Evolutionary conservation across 768 basidiomycete genomes (phyloP), one percentile per base, ranked within the genome.

Genomic region (Tylopilus vinaceipallidus): DNA sequence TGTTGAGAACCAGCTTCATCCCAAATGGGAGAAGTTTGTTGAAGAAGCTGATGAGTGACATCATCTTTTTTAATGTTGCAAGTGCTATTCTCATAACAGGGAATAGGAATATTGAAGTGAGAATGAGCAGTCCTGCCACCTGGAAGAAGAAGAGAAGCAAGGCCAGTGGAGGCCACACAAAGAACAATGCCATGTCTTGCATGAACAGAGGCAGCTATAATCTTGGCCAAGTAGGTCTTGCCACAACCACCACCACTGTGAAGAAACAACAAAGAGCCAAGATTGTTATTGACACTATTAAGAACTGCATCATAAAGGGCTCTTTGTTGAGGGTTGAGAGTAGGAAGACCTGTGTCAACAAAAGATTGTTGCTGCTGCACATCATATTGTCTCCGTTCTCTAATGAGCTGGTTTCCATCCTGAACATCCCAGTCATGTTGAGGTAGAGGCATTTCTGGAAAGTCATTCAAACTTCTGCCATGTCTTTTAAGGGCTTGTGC

Each of bases 111-210:
- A 5, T 49, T 43, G 62, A 11, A 34, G 33, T n/a, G 33, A 13
- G 33, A 34, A 34, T 34, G 33, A 34, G 33, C 27, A 6, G 27
- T 29, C 6, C 27, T 6, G 12, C 27, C 27, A 6, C 27, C 27
- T 6, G 27, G 27, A 4, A 34, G 14, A 7, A 34, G 33, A 34
- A 34, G 33, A 13, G 33, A 34, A 14, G 33, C 33, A 9, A 78
- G 58, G 1, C 77, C 76, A 32, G 77, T 78, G 2, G 78, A 80
- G 12, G 77, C 73, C 13, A 76, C 73, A 71, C 73, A 78, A 4
- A 81, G 63, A 2, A 74, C 65, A 59, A 78, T 68, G 22, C 55
- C 22, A 0, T 64, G 63, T 13, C 60, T 37, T 8, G 53, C 51
- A 12, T 64, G 53, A 1, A 76, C 19, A 12, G 54, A 34, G 32